Percentiles rank a stretch among this genome's conserved stretches.
These are phyloP conservation scores for Diaporthe sp. DNA, from an alignment of 2,329 filamentous ascomycete species.

Conservation along the genomic window DNA sequence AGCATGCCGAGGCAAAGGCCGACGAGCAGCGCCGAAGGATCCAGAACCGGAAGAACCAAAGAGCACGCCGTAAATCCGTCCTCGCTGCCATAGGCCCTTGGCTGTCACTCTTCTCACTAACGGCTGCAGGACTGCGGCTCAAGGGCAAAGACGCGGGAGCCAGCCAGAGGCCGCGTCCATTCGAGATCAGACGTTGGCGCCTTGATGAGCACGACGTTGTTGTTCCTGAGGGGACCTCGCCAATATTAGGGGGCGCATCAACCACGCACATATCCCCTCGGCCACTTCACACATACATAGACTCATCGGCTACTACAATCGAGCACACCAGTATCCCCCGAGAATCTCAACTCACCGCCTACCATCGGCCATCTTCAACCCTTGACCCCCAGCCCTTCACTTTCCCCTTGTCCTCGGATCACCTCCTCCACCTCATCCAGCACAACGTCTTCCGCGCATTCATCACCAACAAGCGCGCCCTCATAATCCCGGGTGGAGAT, in stretches of 20 bases:
- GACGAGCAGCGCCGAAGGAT: background rate
- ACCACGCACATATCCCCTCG: background rate
- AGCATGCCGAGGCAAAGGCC: background rate
- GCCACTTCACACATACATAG: background rate
- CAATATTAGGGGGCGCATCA: background rate
- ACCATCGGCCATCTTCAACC: background rate
- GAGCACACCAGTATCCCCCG: background rate
- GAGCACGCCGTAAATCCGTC: background rate
- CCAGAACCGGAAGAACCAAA: background rate
- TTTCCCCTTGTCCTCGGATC: conserved; percentile 5
- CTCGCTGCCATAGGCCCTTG: background rate
- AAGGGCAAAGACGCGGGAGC: background rate
- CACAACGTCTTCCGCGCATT: background rate
- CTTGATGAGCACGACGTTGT: background rate
- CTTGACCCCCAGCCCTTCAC: background rate
- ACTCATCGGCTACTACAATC: background rate
- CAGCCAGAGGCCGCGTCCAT: background rate
- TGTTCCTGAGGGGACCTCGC: background rate
- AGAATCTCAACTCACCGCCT: background rate
- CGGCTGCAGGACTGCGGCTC: background rate
- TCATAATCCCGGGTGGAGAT: background rate
- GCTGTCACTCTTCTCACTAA: background rate
- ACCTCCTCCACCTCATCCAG: conserved; percentile 16
- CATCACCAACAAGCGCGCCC: background rate
- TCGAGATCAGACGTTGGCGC: background rate